Evolutionary conservation across 345 rosid genomes (phyloP).

Genomic region (Sisymbrium irio): DNA sequence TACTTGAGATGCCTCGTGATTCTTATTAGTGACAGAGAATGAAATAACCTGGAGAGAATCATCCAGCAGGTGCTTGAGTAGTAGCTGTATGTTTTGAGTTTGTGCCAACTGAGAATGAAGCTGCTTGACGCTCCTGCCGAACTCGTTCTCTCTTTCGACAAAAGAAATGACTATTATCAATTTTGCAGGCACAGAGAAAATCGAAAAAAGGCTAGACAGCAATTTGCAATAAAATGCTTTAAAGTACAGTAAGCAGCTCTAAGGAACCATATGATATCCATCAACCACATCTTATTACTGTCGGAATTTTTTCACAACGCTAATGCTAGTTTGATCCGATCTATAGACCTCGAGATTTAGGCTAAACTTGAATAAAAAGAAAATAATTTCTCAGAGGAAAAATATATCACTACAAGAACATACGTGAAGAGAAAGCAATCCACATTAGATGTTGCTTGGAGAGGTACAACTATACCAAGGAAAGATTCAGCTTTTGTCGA

Average conservation of each 20-base stretch:
- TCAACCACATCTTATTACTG: background rate
- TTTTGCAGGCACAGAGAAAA: background rate
- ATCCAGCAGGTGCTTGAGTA: background rate
- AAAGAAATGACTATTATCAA: background rate
- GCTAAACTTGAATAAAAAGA: too few species aligned
- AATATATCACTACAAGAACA: background rate
- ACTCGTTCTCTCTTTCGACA: slow-evolving; percentile 16
- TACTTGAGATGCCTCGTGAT: background rate
- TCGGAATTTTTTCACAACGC: background rate
- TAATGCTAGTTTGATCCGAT: background rate
- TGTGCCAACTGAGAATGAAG: background rate
- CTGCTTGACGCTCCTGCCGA: slow-evolving; percentile 15
- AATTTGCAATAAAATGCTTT: background rate
- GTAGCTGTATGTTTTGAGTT: background rate
- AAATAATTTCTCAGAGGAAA: too few species aligned
- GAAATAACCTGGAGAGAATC: background rate
- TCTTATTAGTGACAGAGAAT: background rate
- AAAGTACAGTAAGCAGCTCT: background rate
- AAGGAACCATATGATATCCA: background rate
- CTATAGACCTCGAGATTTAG: too few species aligned
- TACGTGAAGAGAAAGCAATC: background rate
- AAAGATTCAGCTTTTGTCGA: background rate
- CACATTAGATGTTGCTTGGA: background rate
- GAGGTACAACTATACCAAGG: background rate
- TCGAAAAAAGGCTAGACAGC: background rate